Conservation (phyloP, 2,329 filamentous ascomycete species). For the Aspergillus sojae region DNA sequence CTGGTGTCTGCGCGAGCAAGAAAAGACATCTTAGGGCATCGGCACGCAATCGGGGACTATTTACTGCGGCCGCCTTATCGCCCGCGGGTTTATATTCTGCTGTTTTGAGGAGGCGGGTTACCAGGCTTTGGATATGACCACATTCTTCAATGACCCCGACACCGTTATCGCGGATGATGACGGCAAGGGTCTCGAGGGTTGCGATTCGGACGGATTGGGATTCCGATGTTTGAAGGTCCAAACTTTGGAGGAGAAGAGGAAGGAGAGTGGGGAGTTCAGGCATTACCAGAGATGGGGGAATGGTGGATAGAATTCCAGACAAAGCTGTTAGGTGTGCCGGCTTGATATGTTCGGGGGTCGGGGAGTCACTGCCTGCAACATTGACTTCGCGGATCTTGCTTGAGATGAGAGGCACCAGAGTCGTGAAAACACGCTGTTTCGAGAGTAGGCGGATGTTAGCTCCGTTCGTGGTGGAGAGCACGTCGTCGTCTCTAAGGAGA, state of each 20-base stretch:
- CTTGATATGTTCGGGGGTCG: conserved; percentile 46
- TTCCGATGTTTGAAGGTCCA: conserved; percentile 55
- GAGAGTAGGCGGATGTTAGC: conserved; percentile 64
- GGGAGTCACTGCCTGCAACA: conserved; percentile 32
- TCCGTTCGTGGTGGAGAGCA: conserved; percentile 63
- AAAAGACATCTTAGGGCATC: conserved; percentile 42
- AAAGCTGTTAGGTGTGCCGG: conserved; percentile 66
- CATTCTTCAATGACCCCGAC: conserved; percentile 51
- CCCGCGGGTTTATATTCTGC: conserved; percentile 30
- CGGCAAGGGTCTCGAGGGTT: conserved; percentile 61
- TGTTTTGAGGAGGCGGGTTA: conserved; percentile 58
- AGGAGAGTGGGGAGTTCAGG: conserved; percentile 60
- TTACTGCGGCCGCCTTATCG: conserved; percentile 16
- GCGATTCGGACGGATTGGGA: conserved; percentile 60
- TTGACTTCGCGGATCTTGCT: conserved; percentile 52
- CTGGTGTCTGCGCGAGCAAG: conserved; percentile 37
- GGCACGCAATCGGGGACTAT: conserved; percentile 34
- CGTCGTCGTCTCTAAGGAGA: conserved; percentile 62
- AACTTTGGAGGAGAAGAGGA: conserved; percentile 63
- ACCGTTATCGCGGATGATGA: conserved; percentile 61
- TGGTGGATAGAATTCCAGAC: conserved; percentile 61
- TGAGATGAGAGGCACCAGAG: conserved; percentile 60
- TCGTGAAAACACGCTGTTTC: conserved; percentile 66
- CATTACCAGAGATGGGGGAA: conserved; percentile 62
- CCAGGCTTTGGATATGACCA: conserved; percentile 60